Evolutionary conservation across 2,329 filamentous ascomycete genomes (phyloP).

Genomic region (Penicillium sp.): DNA sequence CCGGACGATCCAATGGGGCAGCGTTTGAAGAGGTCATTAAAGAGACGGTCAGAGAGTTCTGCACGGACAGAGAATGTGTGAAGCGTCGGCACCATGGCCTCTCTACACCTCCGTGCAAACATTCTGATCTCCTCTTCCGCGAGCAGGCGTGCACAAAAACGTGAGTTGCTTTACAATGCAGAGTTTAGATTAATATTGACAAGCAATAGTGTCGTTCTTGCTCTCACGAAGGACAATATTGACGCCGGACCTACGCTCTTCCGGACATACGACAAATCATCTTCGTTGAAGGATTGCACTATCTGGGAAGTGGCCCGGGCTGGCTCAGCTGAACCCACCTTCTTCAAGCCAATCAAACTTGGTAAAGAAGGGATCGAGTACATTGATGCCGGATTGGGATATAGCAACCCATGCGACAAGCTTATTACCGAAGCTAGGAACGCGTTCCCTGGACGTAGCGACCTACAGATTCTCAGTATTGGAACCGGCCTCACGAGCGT

Average conservation of each 20-base stretch:
- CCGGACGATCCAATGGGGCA: neutral
- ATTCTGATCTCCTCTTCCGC: neutral
- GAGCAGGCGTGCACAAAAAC: neutral
- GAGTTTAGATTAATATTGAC: neutral
- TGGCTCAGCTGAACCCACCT: neutral
- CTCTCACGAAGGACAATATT: neutral
- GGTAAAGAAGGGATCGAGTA: neutral
- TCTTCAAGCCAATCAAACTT: slow-evolving; percentile 1
- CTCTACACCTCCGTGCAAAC: neutral
- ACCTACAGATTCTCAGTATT: neutral
- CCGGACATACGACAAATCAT: neutral
- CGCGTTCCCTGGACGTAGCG: neutral
- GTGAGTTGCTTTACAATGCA: neutral
- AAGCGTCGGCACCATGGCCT: neutral
- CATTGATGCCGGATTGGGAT: neutral
- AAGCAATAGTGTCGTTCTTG: neutral
- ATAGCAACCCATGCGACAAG: slow-evolving; percentile 1
- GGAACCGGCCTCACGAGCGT: neutral
- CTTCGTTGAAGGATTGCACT: neutral
- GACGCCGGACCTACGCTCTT: neutral
- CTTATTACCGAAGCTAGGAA: neutral
- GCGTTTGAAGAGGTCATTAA: neutral
- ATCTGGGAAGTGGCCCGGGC: slow-evolving; percentile 1
- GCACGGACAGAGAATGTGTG: neutral
- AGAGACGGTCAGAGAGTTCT: neutral